phyloP scores from a whole-genome alignment of 163 green algal genomes.

The Trebouxia gelatinosa region DNA sequence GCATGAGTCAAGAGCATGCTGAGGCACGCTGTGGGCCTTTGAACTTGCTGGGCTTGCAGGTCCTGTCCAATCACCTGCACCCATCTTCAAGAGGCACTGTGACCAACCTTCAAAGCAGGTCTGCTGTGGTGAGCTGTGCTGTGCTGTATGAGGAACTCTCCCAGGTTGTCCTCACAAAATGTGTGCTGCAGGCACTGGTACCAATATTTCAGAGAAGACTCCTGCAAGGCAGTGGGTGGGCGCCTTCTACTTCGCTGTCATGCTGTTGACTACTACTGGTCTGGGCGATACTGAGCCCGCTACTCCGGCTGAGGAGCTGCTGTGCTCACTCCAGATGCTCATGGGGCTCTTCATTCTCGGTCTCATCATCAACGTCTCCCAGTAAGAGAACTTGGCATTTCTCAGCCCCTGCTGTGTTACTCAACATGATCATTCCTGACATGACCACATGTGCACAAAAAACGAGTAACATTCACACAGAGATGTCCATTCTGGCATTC shows the following conservation, averaged over 20 bases:
- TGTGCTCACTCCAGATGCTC: conserved; percentile 60
- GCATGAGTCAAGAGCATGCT: no score
- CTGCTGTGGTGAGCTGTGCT: not conserved
- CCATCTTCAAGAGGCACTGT: not conserved
- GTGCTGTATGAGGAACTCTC: not conserved
- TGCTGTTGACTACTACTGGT: conserved; percentile 56
- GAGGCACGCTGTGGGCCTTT: no score
- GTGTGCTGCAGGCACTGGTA: conserved; percentile 3
- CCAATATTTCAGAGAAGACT: conserved; percentile 19
- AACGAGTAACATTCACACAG: no score
- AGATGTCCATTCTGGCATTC: no score
- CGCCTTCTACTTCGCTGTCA: conserved; percentile 40
- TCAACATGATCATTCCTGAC: not conserved
- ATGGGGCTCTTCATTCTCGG: conserved; percentile 67
- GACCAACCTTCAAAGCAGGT: not conserved
- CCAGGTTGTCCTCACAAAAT: not conserved
- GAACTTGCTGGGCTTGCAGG: no score
- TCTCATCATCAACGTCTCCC: conserved; percentile 55
- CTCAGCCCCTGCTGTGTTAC: conserved; percentile 23
- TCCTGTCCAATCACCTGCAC: no score
- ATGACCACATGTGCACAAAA: no score
- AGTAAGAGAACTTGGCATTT: conserved; percentile 11
- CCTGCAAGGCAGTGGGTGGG: conserved; percentile 36
- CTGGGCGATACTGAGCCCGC: conserved; percentile 67
- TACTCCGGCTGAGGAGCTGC: conserved; percentile 53